These are phyloP conservation scores for Geranomyces michiganensis DNA, from an alignment of 192 early-diverging fungal species.

Conservation along the genomic window DNA sequence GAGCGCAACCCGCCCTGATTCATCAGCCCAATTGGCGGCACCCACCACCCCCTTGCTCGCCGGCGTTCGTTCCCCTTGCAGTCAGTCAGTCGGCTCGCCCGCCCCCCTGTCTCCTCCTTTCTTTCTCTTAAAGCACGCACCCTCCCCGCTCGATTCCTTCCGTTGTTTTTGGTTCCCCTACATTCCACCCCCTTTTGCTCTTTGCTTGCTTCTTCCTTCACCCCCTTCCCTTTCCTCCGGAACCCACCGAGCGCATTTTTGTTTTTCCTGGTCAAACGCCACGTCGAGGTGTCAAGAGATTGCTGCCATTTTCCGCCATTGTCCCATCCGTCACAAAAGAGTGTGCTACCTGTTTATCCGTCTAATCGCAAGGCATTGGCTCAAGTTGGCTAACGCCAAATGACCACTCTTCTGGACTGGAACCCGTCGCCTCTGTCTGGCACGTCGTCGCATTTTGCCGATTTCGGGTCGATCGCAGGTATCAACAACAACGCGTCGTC, in stretches of 20 bases:
- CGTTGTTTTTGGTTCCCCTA: neutral
- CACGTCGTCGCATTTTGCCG: constrained; percentile 6
- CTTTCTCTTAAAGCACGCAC: neutral
- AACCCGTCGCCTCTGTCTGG: constrained; percentile 14
- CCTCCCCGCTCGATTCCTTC: neutral
- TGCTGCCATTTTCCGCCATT: neutral
- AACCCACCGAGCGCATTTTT: neutral
- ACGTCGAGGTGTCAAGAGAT: neutral
- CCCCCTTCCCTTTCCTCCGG: neutral
- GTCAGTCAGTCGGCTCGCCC: neutral
- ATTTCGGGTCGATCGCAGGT: neutral
- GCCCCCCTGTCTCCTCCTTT: neutral
- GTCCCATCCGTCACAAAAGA: neutral
- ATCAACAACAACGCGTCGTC: neutral
- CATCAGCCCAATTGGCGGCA: too few relatives aligned
- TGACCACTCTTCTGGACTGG: constrained; percentile 22
- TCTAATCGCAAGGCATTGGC: too few relatives aligned
- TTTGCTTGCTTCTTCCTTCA: neutral
- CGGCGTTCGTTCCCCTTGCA: neutral
- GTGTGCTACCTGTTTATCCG: neutral
- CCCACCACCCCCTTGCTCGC: too few relatives aligned
- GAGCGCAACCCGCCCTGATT: too few relatives aligned
- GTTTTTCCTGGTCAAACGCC: neutral
- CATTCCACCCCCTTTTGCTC: neutral
- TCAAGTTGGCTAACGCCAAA: too few relatives aligned